A percentile compares a stretch with the other conserved stretches of the same genome.
These are phyloP conservation scores for Mortierella sp. DNA, from an alignment of 371 early-diverging fungal genomes.

Conservation along the genomic window DNA sequence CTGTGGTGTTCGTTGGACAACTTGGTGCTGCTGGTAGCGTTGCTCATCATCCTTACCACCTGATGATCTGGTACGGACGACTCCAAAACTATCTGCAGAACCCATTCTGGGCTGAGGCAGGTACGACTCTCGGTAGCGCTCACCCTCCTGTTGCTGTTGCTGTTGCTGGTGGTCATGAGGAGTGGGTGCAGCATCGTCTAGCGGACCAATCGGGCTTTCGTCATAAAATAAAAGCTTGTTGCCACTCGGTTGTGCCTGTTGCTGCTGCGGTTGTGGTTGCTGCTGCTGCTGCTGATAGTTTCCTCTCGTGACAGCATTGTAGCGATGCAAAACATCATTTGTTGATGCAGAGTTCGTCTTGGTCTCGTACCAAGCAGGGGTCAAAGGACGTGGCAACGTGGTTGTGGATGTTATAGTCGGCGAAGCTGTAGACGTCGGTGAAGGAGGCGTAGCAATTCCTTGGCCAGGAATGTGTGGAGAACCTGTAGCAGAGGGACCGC, in stretches of 20 bases:
- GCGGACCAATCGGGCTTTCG: slow-evolving; percentile 13
- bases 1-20: background rate
- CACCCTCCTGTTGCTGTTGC: background rate
- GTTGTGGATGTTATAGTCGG: slow-evolving; percentile 27
- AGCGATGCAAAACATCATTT: slow-evolving; percentile 39
- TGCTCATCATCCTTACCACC: slow-evolving; percentile 4
- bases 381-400: slow-evolving; percentile 45
- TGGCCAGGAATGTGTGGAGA: background rate
- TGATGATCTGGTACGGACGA: slow-evolving; percentile 17
- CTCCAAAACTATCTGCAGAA: slow-evolving; percentile 39
- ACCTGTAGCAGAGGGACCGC: slow-evolving; percentile 2
- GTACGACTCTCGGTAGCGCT: background rate
- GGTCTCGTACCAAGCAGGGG: slow-evolving; percentile 47
- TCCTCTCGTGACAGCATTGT: slow-evolving; percentile 37
- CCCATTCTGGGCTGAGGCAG: slow-evolving; percentile 21
- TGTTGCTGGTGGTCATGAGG: background rate
- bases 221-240: slow-evolving; percentile 1
- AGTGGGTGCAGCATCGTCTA: slow-evolving; percentile 10
- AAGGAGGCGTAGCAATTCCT: slow-evolving; percentile 12
- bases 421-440: slow-evolving; percentile 30
- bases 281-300: slow-evolving; percentile 22
- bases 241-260: background rate
- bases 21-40: slow-evolving; percentile 3
- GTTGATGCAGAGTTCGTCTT: slow-evolving; percentile 43
- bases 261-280: slow-evolving; percentile 10